These are phyloP conservation scores for Scutellaria galericulata DNA, from an alignment of 257 asterid genomes.

Conservation along the genomic window DNA sequence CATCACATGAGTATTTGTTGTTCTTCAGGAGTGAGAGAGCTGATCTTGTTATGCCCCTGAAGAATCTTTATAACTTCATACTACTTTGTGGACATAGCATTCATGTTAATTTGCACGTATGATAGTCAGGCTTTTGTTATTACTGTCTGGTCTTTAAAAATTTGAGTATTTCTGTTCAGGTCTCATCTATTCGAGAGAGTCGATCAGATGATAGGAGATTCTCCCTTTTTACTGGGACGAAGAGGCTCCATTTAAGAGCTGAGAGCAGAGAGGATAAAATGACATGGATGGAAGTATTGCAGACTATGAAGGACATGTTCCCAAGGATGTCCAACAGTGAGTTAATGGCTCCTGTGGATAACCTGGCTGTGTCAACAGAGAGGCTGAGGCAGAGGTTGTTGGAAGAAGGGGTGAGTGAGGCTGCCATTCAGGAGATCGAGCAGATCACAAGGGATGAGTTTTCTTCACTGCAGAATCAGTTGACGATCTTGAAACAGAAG, in stretches of 20 bases:
- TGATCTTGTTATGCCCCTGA: slow-evolving; percentile 17
- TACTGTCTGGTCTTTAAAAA: slow-evolving; percentile 24
- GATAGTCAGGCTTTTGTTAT: neutral
- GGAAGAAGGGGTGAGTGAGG: slow-evolving; percentile 75
- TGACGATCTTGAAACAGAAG: slow-evolving; percentile 81
- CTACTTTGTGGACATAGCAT: neutral
- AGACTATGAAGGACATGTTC: slow-evolving; percentile 88
- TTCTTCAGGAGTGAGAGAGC: slow-evolving; percentile 5
- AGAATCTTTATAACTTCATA: neutral
- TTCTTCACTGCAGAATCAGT: slow-evolving; percentile 74
- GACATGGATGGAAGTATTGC: slow-evolving; percentile 91
- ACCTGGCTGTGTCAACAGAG: slow-evolving; percentile 70
- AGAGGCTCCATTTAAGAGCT: slow-evolving; percentile 88
- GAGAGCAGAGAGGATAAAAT: slow-evolving; percentile 79
- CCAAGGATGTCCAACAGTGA: slow-evolving; percentile 97
- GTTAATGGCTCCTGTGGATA: slow-evolving; percentile 84
- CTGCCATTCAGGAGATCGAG: slow-evolving; percentile 79
- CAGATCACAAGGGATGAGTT: slow-evolving; percentile 84
- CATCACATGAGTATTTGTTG: slow-evolving; percentile 22
- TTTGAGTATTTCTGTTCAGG: slow-evolving; percentile 56
- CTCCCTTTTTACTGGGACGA: slow-evolving; percentile 93
- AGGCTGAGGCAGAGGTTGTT: slow-evolving; percentile 73
- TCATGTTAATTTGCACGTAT: slow-evolving; percentile 12
- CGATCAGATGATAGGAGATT: slow-evolving; percentile 91
- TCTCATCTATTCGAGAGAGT: slow-evolving; percentile 86